Evolutionary conservation across 345 rosid species (phyloP).

Genomic region (Brassica napus): Da-Ae NC_063450.1:5383501-5384000

Average conservation of each 20-base stretch:
- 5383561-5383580: constrained; percentile 87
- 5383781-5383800: constrained; percentile 54
- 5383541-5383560: constrained; percentile 78
- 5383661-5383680: not conserved
- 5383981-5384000: not conserved
- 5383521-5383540: constrained; percentile 61
- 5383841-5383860: constrained; percentile 62
- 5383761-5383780: constrained; percentile 35
- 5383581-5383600: constrained; percentile 90
- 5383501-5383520: constrained; percentile 58
- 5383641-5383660: not conserved
- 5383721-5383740: constrained; percentile 67
- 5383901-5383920: constrained; percentile 35
- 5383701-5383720: constrained; percentile 84
- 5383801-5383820: constrained; percentile 77
- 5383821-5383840: constrained; percentile 73
- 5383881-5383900: constrained; percentile 56
- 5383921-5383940: constrained; percentile 21
- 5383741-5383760: constrained; percentile 65
- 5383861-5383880: constrained; percentile 49
- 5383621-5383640: not conserved
- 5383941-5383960: not conserved
- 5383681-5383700: constrained; percentile 75
- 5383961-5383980: not conserved
- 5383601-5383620: constrained; percentile 58